Percentiles rank a stretch among this genome's conserved stretches.
Conservation (phyloP, 169 alveolate genomes). For the Theileria equi region DNA sequence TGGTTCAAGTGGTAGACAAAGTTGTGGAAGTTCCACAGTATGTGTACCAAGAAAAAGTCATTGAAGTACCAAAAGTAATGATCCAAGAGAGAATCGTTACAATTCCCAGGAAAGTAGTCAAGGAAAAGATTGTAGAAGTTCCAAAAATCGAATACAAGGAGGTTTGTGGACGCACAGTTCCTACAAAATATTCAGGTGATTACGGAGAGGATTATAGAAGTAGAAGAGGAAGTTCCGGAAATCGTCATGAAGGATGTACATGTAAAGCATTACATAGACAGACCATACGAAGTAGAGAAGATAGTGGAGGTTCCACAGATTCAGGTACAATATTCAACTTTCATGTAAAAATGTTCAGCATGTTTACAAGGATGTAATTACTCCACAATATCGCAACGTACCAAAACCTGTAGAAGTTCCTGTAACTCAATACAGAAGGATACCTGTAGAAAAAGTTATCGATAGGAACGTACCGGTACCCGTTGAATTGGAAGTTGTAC, state of each 20-base stretch:
- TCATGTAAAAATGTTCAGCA: conserved; percentile 56
- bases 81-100: conserved; percentile 87
- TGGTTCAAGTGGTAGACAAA: conserved; percentile 71
- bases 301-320: conserved; percentile 90
- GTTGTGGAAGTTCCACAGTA: conserved; percentile 88
- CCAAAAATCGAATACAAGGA: conserved; percentile 83
- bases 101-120: conserved; percentile 83
- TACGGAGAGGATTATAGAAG: conserved; percentile 56
- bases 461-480: conserved; percentile 90
- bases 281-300: conserved; percentile 83
- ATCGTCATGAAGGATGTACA: conserved; percentile 70
- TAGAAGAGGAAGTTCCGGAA: conserved; percentile 71
- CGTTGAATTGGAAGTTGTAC: conserved; percentile 87
- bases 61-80: conserved; percentile 84
- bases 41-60: conserved; percentile 86
- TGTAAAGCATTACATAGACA: conserved; percentile 70
- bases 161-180: conserved; percentile 60
- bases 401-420: conserved; percentile 92
- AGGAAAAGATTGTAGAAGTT: conserved; percentile 86
- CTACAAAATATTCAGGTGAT: conserved; percentile 36
- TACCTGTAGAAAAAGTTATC: conserved; percentile 85
- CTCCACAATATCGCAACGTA: conserved; percentile 89
- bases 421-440: conserved; percentile 85
- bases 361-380: conserved; percentile 81
- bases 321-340: conserved; percentile 41